Base-by-base conservation (phyloP, 2,329 filamentous ascomycete species). In the Epichloe amarillans region DNA sequence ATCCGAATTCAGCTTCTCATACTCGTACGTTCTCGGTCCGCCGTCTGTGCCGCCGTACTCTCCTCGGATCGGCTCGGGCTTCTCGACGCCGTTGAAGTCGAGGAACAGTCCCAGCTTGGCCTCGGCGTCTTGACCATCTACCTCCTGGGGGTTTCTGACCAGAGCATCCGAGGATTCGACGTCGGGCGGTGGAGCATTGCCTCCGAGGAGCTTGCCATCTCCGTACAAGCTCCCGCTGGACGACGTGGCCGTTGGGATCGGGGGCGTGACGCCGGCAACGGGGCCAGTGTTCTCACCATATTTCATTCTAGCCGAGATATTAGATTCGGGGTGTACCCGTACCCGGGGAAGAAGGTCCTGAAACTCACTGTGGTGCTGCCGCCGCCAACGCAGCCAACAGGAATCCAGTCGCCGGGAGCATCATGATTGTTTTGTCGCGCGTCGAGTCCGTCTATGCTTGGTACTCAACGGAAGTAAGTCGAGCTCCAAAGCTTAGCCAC, bases 11-110 rank as follows among this genome's bases (percentile, higher is more conserved):
- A 76, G 64, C 54, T 68, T 72, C 57, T 80, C 73, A 47, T 79
- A 74, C 39, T 66, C 65, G 43, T 69, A 68, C 2, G 72, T 65
- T 61, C 73, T 67, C 47, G 75, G 74, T 2, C 77, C 77, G 6
- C 75, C 71, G 55, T 79, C 75, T 1, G 72, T 75, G 2, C 62
- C 66, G 12, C 77, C 78, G 11, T 57, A 63, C 12, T 57, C 60
- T 3, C 78, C 78, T 6, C 78, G 72, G 42, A 80, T 72, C 1
- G 78, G 78, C 59, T 81, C 74, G 0, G 78, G 77, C 37, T 70
- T 69, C 3, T 73, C 64, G 30, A 71, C 69, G 49, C 70, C 64
- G 47, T 73, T 68, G 55, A 82, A 77, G 60, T 81, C 69, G 1
- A 82, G 68, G 50, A 72, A 77, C 2, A 72, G 58, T 0, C 78